Conservation (phyloP, 768 basidiomycete genomes). For the Suillus paluster region DNA sequence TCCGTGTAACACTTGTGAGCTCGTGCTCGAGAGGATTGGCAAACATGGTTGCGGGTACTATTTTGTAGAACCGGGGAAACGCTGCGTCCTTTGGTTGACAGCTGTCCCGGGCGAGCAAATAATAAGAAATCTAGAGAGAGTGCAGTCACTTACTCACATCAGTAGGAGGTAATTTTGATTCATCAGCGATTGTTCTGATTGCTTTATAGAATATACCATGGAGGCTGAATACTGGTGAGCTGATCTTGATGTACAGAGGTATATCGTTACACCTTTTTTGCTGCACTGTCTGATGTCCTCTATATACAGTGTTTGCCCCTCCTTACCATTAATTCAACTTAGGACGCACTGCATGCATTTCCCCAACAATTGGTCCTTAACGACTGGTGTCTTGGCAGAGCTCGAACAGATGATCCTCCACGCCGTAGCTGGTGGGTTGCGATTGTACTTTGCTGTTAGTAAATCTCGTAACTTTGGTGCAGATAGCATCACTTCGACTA, state of each 20-base stretch:
- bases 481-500: slow-evolving; percentile 44
- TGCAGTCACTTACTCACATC: slow-evolving; percentile 41
- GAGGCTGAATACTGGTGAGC: slow-evolving; percentile 26
- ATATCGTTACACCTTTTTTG: background rate
- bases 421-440: slow-evolving; percentile 24
- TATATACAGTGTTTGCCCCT: background rate
- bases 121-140: slow-evolving; percentile 39
- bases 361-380: slow-evolving; percentile 1
- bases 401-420: background rate
- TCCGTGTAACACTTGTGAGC: slow-evolving; percentile 9
- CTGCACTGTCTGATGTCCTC: background rate
- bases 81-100: slow-evolving; percentile 49
- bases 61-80: slow-evolving; percentile 45
- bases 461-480: background rate
- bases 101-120: slow-evolving; percentile 33
- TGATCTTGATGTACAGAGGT: background rate
- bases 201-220: slow-evolving; percentile 18
- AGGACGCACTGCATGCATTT: slow-evolving; percentile 5
- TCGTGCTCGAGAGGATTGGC: background rate
- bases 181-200: background rate
- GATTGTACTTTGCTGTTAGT: slow-evolving; percentile 14
- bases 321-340: background rate
- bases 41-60: slow-evolving; percentile 42
- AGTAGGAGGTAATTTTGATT: slow-evolving; percentile 34
- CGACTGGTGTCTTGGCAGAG: background rate